These are phyloP conservation scores for Colletotrichum sp. DNA, from an alignment of 2,329 filamentous ascomycete genomes.

Conservation along the genomic window DNA sequence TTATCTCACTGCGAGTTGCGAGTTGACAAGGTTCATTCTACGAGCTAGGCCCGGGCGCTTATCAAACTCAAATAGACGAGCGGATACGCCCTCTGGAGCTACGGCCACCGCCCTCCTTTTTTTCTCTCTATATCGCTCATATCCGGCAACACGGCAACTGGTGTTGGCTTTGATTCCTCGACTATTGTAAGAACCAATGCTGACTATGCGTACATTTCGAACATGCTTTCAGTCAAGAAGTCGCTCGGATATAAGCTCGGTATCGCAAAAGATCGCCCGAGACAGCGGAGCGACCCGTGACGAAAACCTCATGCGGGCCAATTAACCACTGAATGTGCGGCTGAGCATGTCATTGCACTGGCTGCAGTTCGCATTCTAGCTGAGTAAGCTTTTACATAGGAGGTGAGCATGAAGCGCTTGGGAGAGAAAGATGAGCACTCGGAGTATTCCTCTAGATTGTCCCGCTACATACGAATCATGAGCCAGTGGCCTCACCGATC, in stretches of 20 bases:
- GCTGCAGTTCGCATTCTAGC: fast-evolving
- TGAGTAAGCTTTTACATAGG: fast-evolving
- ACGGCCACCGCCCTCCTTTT: not conserved
- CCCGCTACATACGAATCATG: not conserved
- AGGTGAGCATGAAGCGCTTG: not conserved
- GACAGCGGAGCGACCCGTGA: not conserved
- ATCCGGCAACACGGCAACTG: not conserved
- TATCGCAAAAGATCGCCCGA: not conserved
- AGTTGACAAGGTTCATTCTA: not conserved
- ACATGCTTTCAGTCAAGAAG: not conserved
- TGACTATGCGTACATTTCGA: not conserved
- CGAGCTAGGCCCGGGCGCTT: not conserved
- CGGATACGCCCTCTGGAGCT: not conserved
- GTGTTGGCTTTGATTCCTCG: not conserved
- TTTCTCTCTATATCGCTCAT: not conserved
- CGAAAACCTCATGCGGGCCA: not conserved
- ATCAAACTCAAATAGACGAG: not conserved
- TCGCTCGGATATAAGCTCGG: not conserved
- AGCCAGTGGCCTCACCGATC: not conserved
- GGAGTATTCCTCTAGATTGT: not conserved
- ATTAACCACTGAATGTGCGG: not conserved
- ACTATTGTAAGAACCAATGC: not conserved
- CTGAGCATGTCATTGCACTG: not conserved
- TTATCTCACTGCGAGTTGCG: not conserved
- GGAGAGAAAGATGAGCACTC: fast-evolving